Evolutionary conservation across 2,329 filamentous ascomycete species (phyloP), one percentile per base, ranked within the genome.

Genomic region (Fusarium sublunatum): DNA sequence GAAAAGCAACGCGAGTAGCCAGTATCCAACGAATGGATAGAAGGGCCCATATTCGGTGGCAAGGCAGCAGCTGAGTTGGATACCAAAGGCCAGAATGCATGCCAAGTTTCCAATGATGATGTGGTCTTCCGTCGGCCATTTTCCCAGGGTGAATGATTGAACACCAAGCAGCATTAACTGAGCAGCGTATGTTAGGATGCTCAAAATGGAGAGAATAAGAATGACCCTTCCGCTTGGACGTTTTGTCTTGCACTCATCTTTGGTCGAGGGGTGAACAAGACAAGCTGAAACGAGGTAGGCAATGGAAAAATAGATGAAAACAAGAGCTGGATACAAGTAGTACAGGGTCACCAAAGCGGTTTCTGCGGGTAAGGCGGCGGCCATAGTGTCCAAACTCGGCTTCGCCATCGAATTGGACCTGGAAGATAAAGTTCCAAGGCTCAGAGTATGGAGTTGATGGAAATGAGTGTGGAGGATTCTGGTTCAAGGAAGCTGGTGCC

Each of bases 1-100:
- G 32, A 85, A 83, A 12, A 80, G 66, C 7, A 89, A 74, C 12
- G 84, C 84, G 13, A 90, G 73, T 28, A 84, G 64, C 81, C 88
- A 90, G 11, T 85, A 84, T 15, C 86, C 88, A 61, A 84, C 83
- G 61, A 86, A 87, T 0, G 88, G 86, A 65, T 88, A 86, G 81
- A 86, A 88, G 9, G 86, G 79, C 3, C 82, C 79, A 47, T 80
- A 78, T 28, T 78, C 71, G 15, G 78, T 77, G 48, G 86, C 83
- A 3, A 79, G 75, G 12, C 90, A 78, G 19, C 80, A 81, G 36
- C 83, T 79, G 56, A 87, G 77, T 65, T 89, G 80, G 12, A 88
- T 81, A 4, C 85, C 83, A 73, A 88, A 91, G n/a, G 86, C 79
- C 26, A 91, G 75, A 41, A 87, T 79, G 51, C 86, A 89, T 2